A percentile compares a stretch with the other conserved stretches of the same genome.
Evolutionary conservation across 176 grass and related monocot species (phyloP).

Genomic region (Elaeis guineensis): DNA sequence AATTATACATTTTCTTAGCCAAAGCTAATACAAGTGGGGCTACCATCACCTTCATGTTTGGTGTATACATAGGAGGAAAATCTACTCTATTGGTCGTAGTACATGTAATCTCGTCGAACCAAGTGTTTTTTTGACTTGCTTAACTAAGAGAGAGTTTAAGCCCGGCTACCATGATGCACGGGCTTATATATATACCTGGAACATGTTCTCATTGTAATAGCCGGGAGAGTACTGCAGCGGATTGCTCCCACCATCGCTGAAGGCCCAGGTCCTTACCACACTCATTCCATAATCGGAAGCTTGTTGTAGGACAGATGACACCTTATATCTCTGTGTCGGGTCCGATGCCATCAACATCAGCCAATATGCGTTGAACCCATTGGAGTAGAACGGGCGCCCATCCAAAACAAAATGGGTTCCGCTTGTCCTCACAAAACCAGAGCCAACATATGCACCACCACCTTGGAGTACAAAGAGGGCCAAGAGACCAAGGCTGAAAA

Average conservation of each 20-base stretch:
- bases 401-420: not conserved
- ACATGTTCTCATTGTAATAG: constrained; percentile 8
- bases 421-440: not conserved
- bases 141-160: no score
- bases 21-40: no score
- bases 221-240: not conserved
- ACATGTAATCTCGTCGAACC: no score
- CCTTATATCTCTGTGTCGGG: not conserved
- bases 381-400: not conserved
- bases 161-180: no score
- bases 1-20: no score
- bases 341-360: constrained; percentile 3
- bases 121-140: no score
- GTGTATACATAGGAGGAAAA: no score
- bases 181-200: not conserved
- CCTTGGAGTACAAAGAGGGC: no score
- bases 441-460: not conserved
- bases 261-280: constrained; percentile 6
- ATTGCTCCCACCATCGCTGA: not conserved
- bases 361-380: constrained; percentile 14
- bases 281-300: not conserved
- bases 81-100: no score
- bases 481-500: no score
- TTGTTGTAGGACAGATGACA: not conserved
- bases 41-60: no score